Evolutionary conservation across 2,329 filamentous ascomycete species (phyloP).

Genomic region (Phyllosticta ampelicida): DNA sequence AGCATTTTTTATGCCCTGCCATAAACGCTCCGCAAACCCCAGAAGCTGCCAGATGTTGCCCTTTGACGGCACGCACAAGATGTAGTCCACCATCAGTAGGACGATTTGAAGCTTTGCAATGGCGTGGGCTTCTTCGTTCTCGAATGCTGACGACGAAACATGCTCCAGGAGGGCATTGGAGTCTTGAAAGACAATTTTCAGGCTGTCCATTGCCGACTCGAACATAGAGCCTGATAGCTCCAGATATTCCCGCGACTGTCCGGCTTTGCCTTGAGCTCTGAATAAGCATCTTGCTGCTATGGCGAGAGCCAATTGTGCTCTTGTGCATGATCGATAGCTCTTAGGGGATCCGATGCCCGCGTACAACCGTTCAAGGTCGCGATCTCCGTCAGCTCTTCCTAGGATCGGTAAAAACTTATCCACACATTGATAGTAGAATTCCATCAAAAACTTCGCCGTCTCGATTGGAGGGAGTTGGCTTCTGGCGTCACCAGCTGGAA

Average conservation of each 20-base stretch:
- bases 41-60: constrained; percentile 10
- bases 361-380: constrained; percentile 5
- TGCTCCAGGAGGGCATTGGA: constrained; percentile 3
- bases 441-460: constrained; percentile 2
- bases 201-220: neutral
- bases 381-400: constrained; percentile 4
- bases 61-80: constrained; percentile 1
- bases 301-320: constrained; percentile 2
- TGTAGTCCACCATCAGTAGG: constrained; percentile 5
- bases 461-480: constrained; percentile 1
- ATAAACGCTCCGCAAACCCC: constrained; percentile 7
- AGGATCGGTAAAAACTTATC: constrained; percentile 1
- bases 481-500: neutral
- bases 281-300: constrained; percentile 3
- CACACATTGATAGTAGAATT: constrained; percentile 10
- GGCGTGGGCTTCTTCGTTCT: constrained; percentile 9
- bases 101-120: constrained; percentile 10
- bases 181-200: constrained; percentile 2
- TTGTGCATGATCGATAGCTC: constrained; percentile 6
- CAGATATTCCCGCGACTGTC: constrained; percentile 9
- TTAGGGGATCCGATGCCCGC: neutral
- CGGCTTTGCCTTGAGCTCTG: constrained; percentile 7
- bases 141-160: constrained; percentile 4
- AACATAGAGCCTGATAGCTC: constrained; percentile 7
- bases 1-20: constrained; percentile 8